Conservation (phyloP, 2,329 filamentous ascomycete genomes). For the Colletotrichum endophyticum region DNA sequence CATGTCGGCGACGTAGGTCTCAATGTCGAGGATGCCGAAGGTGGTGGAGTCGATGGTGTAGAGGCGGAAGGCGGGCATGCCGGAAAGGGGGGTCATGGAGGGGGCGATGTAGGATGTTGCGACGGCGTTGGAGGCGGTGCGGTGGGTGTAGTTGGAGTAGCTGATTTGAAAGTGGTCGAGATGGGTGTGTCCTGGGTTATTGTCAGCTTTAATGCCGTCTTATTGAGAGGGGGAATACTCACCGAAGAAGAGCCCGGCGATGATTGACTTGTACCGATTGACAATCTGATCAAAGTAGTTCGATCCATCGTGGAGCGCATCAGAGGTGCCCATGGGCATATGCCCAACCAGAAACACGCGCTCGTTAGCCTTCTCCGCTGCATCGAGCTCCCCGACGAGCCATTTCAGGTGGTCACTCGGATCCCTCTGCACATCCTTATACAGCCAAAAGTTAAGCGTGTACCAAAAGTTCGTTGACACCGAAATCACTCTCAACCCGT, state of each 20-base stretch:
- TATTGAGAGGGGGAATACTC: fast-evolving
- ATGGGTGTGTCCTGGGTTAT: not conserved
- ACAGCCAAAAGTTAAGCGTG: not conserved
- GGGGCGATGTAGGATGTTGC: not conserved
- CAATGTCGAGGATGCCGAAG: not conserved
- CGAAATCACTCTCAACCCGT: not conserved
- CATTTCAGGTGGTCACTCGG: not conserved
- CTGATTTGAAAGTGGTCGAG: not conserved
- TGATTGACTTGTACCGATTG: not conserved
- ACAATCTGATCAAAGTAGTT: not conserved
- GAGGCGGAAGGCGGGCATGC: not conserved
- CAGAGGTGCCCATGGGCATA: not conserved
- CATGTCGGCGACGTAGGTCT: not conserved
- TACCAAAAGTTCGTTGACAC: not conserved
- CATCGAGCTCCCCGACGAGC: not conserved
- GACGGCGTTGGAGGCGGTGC: not conserved
- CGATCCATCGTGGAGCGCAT: not conserved
- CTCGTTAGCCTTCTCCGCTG: not conserved
- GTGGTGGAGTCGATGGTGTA: not conserved
- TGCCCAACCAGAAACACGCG: not conserved
- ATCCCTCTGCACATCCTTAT: not conserved
- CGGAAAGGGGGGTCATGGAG: not conserved
- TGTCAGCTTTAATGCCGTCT: not conserved
- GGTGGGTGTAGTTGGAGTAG: not conserved
- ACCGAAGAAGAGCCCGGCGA: not conserved